Evolutionary conservation across 768 basidiomycete species (phyloP).

Genomic region (Kwoniella sp.): DNA sequence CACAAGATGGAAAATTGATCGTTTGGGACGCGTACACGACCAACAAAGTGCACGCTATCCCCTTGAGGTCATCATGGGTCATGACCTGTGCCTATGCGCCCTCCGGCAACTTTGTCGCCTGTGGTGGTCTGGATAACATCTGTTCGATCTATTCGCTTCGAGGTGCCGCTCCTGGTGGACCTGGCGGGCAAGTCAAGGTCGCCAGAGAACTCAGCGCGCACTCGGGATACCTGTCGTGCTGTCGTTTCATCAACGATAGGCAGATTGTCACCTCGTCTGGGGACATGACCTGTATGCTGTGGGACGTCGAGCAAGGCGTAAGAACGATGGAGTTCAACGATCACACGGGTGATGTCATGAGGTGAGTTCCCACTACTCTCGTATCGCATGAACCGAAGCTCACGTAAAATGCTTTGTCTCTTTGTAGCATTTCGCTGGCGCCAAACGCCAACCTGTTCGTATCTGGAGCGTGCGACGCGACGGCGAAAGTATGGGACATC

Average conservation of each 20-base stretch:
- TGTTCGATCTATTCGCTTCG: constrained; percentile 97
- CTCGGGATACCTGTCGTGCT: constrained; percentile 96
- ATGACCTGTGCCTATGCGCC: constrained; percentile 99
- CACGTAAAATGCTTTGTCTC: not conserved
- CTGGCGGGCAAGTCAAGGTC: constrained; percentile 71
- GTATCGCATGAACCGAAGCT: not conserved
- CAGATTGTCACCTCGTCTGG: constrained; percentile 98
- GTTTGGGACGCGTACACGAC: constrained; percentile 99
- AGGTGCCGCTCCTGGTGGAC: constrained; percentile 61
- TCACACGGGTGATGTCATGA: constrained; percentile 99
- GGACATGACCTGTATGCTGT: constrained; percentile 99
- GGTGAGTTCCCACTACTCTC: no score
- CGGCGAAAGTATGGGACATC: constrained; percentile 99
- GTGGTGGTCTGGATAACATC: constrained; percentile 98
- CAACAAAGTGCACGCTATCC: constrained; percentile 99
- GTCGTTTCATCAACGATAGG: constrained; percentile 96
- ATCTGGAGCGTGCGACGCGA: constrained; percentile 98
- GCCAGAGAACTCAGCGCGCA: constrained; percentile 95
- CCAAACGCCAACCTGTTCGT: constrained; percentile 95
- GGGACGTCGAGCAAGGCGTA: constrained; percentile 98
- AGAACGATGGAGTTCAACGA: constrained; percentile 98
- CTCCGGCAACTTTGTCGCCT: constrained; percentile 94
- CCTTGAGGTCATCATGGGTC: constrained; percentile 96
- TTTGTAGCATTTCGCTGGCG: constrained; percentile 79
- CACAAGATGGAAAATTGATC: constrained; percentile 98